Base-by-base conservation (phyloP, 2,329 filamentous ascomycete species). In the Beauveria pseudobassiana region DNA sequence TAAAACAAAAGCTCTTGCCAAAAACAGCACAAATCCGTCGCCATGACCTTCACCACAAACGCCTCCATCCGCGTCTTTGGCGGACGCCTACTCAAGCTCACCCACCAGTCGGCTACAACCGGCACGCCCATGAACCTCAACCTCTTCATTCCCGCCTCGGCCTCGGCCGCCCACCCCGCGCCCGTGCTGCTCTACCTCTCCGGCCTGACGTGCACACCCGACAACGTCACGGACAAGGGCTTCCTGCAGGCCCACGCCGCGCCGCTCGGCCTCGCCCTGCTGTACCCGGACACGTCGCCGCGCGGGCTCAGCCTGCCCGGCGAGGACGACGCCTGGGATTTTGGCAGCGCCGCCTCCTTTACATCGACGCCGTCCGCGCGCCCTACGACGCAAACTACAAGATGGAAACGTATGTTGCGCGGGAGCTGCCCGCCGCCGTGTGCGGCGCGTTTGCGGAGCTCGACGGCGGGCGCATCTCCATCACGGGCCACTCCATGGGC, bases 401-500 rank as follows among this genome's bases (percentile, higher is more conserved):
- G 68, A 99, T 99, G 95, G 92, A 98, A 80, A 86, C 83, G 65
- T 99, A 99, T 79, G 83, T 99, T 67, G 87, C 89, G n/a, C 75
- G 83, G 59, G 95, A 99, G 77, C 86, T 99, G n/a, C 93, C 93
- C 30, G 77, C 81, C 18, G 80, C 87, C 1, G 82, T 98, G 26
- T 96, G 93, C 75, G 75, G 75, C 34, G 81, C 84, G 28, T 96
- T 92, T 76, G 79, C 83, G 34, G 81, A 74, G 67, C 79, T 99
- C 34, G 93, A 98, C 74, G 70, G 75, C 0, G 75, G 70, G 30
- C 82, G 88, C 46, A 86, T 97, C 61, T 89, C 87, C 74, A 95
- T 99, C 70, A 91, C 90, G 46, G 95, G 95, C 6, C 95, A 99
- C 78, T 93, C 88, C 69, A 99, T 99, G 95, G 95, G 95, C 67